A percentile compares a stretch with the other conserved stretches of the same genome.
phyloP scores from a whole-genome alignment of 2,329 filamentous ascomycete genomes.

The Trichoderma breve region DNA sequence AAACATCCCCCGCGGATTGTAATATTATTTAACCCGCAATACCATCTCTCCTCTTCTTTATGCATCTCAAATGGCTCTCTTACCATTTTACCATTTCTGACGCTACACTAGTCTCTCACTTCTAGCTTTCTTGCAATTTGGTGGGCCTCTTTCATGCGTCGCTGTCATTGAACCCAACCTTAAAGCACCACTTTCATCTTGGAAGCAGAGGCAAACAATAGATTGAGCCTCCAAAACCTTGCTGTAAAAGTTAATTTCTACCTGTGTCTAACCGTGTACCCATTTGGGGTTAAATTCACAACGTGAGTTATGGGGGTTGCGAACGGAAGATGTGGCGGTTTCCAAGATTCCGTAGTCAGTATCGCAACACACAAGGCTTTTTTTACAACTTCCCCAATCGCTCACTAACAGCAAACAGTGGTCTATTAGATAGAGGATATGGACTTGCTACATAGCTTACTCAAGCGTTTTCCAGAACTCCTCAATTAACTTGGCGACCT shows the following conservation, averaged over 20 bases:
- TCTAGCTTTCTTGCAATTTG: too few relatives aligned
- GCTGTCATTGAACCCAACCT: too few relatives aligned
- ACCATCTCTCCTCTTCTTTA: neutral
- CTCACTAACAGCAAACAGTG: neutral
- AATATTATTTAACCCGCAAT: neutral
- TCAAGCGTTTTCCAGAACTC: neutral
- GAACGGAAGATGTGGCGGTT: neutral
- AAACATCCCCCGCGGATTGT: neutral
- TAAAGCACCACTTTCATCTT: too few relatives aligned
- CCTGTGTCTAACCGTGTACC: too few relatives aligned
- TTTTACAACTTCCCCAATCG: neutral
- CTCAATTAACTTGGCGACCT: neutral
- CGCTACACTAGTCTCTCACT: neutral
- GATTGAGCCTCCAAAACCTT: too few relatives aligned
- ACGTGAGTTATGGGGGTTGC: too few relatives aligned
- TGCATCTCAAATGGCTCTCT: neutral
- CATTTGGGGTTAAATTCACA: too few relatives aligned
- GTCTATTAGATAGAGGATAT: neutral
- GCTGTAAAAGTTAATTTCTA: too few relatives aligned
- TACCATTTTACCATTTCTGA: neutral
- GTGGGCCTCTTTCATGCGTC: too few relatives aligned
- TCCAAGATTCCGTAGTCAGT: neutral
- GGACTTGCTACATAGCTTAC: neutral
- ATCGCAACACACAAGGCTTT: neutral
- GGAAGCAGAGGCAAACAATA: too few relatives aligned